Conservation (phyloP, 2,329 filamentous ascomycete genomes). For the Aspergillus texensis region DNA sequence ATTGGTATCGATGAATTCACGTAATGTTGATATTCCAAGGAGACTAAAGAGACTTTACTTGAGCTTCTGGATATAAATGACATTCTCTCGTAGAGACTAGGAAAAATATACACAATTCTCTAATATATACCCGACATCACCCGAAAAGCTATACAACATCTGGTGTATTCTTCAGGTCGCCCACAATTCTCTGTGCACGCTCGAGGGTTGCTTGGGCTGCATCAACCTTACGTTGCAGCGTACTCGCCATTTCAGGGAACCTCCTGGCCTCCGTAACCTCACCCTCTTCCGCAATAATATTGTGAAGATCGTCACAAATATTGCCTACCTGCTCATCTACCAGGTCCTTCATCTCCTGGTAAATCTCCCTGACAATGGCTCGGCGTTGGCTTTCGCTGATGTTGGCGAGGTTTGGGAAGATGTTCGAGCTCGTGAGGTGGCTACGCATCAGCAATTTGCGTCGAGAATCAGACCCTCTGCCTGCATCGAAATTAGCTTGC, state of each 20-base stretch:
- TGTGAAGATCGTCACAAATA: neutral
- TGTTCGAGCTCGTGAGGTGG: neutral
- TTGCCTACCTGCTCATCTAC: neutral
- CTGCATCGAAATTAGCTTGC: neutral
- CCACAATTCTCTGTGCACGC: neutral
- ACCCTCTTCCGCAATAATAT: neutral
- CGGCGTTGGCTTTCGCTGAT: neutral
- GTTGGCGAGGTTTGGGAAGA: neutral
- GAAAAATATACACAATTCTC: neutral
- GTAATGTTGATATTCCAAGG: neutral
- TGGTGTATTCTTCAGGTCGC: neutral
- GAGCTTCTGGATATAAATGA: neutral
- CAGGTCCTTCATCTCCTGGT: neutral
- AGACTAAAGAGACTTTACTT: neutral
- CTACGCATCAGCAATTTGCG: neutral
- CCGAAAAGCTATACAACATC: neutral
- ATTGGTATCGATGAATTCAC: neutral
- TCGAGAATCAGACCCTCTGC: neutral
- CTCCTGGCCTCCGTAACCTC: neutral
- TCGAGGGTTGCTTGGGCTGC: neutral
- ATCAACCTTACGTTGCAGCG: neutral
- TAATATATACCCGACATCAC: neutral
- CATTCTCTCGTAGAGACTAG: neutral
- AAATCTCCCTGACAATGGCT: neutral
- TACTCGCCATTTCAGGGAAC: neutral